Evolutionary conservation across 202 grass and related monocot species (phyloP).

Genomic region (Saccharum hybrid): DNA sequence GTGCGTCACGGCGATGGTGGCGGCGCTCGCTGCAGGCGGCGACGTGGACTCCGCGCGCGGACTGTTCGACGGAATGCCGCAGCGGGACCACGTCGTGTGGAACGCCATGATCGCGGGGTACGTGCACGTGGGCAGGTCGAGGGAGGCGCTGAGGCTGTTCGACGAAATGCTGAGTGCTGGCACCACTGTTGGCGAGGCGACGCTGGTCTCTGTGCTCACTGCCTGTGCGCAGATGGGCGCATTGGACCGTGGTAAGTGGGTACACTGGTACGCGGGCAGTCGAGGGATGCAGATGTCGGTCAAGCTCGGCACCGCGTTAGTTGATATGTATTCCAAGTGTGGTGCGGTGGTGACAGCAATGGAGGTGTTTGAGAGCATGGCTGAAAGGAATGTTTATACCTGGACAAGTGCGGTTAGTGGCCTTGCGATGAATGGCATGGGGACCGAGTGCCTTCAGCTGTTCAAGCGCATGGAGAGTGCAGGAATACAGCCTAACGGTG

Average conservation of each 20-base stretch:
- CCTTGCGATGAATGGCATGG: conserved; percentile 64
- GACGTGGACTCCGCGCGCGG: conserved; percentile 58
- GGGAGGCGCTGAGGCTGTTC: conserved; percentile 65
- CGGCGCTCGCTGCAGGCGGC: conserved; percentile 34
- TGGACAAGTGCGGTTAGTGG: conserved; percentile 63
- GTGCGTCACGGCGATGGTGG: conserved; percentile 60
- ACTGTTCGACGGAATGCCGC: conserved; percentile 65
- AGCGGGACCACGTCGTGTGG: conserved; percentile 65
- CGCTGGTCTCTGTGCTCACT: conserved; percentile 67
- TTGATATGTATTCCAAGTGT: conserved; percentile 82
- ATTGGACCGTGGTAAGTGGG: conserved; percentile 73
- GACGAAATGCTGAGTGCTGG: conserved; percentile 60
- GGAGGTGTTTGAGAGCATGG: conserved; percentile 65
- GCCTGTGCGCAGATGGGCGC: conserved; percentile 67
- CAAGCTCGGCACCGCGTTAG: conserved; percentile 63
- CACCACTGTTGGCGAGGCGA: conserved; percentile 48
- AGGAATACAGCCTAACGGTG: conserved; percentile 55
- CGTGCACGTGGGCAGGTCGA: conserved; percentile 51
- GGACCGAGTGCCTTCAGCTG: conserved; percentile 63
- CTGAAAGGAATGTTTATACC: conserved; percentile 64
- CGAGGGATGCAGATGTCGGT: conserved; percentile 58
- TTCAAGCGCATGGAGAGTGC: conserved; percentile 65
- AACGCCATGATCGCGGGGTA: conserved; percentile 82
- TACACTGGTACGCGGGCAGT: conserved; percentile 45
- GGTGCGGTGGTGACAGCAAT: conserved; percentile 42